These are phyloP conservation scores for Seminavis robusta DNA, from an alignment of 108 stramenopile genomes.

Conservation along the genomic window DNA sequence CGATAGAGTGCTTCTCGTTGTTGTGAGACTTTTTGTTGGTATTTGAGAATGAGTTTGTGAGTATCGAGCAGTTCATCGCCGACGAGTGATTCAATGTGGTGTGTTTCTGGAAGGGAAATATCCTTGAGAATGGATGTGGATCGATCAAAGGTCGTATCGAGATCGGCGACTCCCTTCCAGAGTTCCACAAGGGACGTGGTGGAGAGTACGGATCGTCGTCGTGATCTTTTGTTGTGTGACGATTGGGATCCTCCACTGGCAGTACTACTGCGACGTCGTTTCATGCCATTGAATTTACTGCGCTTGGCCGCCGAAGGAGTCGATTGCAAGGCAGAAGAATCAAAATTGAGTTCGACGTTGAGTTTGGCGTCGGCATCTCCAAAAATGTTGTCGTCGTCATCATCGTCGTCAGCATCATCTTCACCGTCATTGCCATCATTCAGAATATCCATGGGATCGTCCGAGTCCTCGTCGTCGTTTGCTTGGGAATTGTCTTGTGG, in stretches of 20 bases:
- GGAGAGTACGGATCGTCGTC: constrained; percentile 18
- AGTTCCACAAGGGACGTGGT: constrained; percentile 43
- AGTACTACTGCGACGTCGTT: constrained; percentile 42
- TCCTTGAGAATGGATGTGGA: constrained; percentile 9
- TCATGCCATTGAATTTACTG: constrained; percentile 18
- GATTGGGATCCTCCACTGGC: background rate
- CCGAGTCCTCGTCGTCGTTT: constrained; percentile 45
- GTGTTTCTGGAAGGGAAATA: constrained; percentile 19
- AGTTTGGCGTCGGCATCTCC: constrained; percentile 34
- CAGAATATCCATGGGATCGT: constrained; percentile 18
- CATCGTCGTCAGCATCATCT: constrained; percentile 3
- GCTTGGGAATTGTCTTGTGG: background rate
- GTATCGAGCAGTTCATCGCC: constrained; percentile 31
- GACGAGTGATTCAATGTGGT: constrained; percentile 16
- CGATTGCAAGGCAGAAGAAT: constrained; percentile 14
- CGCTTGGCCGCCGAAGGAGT: background rate
- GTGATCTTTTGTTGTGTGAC: constrained; percentile 9
- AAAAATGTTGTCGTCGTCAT: constrained; percentile 46
- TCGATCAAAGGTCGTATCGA: constrained; percentile 32
- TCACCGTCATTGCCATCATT: constrained; percentile 14
- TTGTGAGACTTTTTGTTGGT: constrained; percentile 25
- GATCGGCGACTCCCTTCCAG: constrained; percentile 26
- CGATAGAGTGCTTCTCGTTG: constrained; percentile 48
- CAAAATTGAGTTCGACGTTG: constrained; percentile 46
- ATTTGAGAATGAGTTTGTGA: constrained; percentile 45